Percentiles rank a stretch among this genome's conserved stretches.
These are phyloP conservation scores for Plasmopara muralis DNA, from an alignment of 352 stramenopile species.

Conservation along the genomic window DNA sequence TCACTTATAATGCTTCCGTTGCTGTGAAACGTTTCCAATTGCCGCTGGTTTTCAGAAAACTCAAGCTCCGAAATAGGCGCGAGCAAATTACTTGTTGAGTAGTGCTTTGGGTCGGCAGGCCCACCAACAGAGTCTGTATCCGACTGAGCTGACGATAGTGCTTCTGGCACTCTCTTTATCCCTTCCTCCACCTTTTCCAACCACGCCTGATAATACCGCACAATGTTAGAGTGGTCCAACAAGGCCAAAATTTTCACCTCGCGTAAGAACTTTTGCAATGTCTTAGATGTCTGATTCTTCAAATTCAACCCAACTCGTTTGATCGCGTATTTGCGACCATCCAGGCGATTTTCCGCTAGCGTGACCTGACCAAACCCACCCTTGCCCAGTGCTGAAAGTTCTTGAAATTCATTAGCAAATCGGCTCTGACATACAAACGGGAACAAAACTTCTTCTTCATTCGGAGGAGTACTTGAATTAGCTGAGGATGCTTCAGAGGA, in stretches of 20 bases:
- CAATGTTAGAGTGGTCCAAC: slow-evolving; percentile 91
- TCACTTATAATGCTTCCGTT: slow-evolving; percentile 32
- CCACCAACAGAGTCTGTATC: slow-evolving; percentile 28
- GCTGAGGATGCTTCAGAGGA: slow-evolving; percentile 49
- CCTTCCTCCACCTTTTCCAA: slow-evolving; percentile 80
- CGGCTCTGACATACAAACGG: slow-evolving; percentile 80
- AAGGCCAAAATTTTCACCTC: slow-evolving; percentile 91
- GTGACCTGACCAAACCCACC: slow-evolving; percentile 94
- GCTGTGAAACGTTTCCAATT: slow-evolving; percentile 40
- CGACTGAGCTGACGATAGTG: slow-evolving; percentile 20
- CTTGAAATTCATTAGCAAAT: slow-evolving; percentile 80
- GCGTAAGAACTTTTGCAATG: slow-evolving; percentile 88
- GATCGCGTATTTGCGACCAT: slow-evolving; percentile 91
- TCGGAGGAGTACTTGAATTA: slow-evolving; percentile 25
- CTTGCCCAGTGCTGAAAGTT: slow-evolving; percentile 84
- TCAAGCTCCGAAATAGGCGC: slow-evolving; percentile 62
- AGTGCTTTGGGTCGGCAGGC: slow-evolving; percentile 35
- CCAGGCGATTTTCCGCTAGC: slow-evolving; percentile 89
- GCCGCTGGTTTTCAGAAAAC: slow-evolving; percentile 49
- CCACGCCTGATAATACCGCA: slow-evolving; percentile 90
- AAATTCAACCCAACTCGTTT: slow-evolving; percentile 85
- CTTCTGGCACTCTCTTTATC: slow-evolving; percentile 7
- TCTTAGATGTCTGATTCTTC: slow-evolving; percentile 85
- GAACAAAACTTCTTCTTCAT: slow-evolving; percentile 68
- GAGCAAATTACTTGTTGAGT: slow-evolving; percentile 69